Percentiles rank a stretch among this genome's conserved stretches.
These are phyloP conservation scores for Boletus reticuloceps DNA, from an alignment of 768 basidiomycete species.

Conservation along the genomic window DNA sequence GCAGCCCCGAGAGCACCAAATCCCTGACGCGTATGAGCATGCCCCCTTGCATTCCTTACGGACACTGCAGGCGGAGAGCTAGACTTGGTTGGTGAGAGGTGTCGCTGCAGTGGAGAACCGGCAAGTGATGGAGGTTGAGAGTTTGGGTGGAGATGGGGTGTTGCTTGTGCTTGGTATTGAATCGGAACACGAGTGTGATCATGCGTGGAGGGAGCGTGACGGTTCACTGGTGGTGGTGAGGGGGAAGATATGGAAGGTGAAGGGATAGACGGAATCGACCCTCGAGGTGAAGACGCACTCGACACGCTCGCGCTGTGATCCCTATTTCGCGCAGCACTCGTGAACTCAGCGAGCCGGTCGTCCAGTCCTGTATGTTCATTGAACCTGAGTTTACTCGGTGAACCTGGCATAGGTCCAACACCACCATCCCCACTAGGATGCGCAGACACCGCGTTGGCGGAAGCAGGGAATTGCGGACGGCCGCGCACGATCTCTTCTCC, in stretches of 20 bases:
- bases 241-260: constrained; percentile 64
- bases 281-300: constrained; percentile 68
- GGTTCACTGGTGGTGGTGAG: constrained; percentile 33
- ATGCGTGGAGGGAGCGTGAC: constrained; percentile 22
- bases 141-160: constrained; percentile 8
- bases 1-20: constrained; percentile 40
- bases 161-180: constrained; percentile 7
- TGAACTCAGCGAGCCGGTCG: constrained; percentile 36
- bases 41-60: constrained; percentile 51
- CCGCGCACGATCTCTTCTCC: constrained; percentile 41
- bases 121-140: constrained; percentile 18
- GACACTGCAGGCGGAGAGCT: constrained; percentile 61
- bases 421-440: background rate
- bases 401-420: constrained; percentile 16
- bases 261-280: constrained; percentile 80
- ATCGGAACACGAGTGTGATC: background rate
- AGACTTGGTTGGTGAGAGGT: constrained; percentile 53
- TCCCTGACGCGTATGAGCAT: constrained; percentile 46
- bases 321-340: constrained; percentile 37
- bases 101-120: constrained; percentile 43
- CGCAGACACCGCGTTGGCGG: constrained; percentile 5
- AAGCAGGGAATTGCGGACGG: constrained; percentile 30
- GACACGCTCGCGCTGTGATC: constrained; percentile 72
- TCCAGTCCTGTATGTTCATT: constrained; percentile 25
- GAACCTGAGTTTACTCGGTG: constrained; percentile 29